Base-by-base conservation (phyloP, 768 basidiomycete genomes). In the Heimioporus sp. region DNA sequence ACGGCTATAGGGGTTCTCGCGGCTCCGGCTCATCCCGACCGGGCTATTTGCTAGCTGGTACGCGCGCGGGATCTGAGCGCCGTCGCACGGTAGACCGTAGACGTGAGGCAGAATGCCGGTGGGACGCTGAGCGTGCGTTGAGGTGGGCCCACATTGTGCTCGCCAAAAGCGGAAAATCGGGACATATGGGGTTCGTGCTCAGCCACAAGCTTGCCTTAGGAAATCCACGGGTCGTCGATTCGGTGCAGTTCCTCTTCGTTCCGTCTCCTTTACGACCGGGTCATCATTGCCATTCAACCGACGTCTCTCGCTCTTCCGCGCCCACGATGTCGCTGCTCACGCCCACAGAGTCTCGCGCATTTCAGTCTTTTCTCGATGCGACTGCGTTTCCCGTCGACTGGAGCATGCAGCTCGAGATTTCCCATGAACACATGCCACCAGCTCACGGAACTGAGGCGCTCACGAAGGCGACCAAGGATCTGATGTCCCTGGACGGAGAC, bases 381-480 rank as follows among this genome's bases (percentile, higher is more conserved):
- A 52, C 66, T 16, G 60, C 67, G 34, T 67, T 70, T 31, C 63
- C 78, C 1, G 60, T 73, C 24, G 81, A 82, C 65, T 84, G 81
- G 81, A 69, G 69, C 45, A 63, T 74, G 54, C 72, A 61, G 54
- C 71, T 56, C 24, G 65, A 58, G 50, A 65, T 53, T 53, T 72
- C 53, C 21, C 72, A 74, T 42, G 75, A 80, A 45, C 76, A 80
- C 53, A 69, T 80, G 58, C 73, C 77, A 34, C 77, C 78, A 11
- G 68, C 77, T 47, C 80, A 72, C 50, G 81, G 80, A 53, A 82
- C 74, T 51, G 83, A 87, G 48, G 83, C 83, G 2, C 77, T 92
- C 48, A 72, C 85, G 48, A 87, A 86, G 69, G 89, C 89, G 0
- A 92, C 90, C 0, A 90, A 87, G 67, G 87, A 91, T 67, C 80